phyloP scores from a whole-genome alignment of 2,329 filamentous ascomycete genomes.

The Madurella fahalii region DNA sequence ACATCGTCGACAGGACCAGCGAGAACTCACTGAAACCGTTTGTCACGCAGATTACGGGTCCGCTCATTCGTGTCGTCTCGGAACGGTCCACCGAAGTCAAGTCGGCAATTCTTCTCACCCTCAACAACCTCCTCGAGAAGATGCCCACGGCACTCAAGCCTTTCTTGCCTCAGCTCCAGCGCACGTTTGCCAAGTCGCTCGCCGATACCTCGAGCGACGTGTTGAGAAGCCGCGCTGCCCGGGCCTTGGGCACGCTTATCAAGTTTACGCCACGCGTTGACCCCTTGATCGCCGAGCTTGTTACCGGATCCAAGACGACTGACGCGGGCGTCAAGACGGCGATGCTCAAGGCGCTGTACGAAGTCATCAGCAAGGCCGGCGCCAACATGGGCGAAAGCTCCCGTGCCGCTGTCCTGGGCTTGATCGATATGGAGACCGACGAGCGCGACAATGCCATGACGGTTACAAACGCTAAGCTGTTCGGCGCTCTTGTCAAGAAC shows the following conservation, averaged over 20 bases:
- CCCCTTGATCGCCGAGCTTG: conserved; percentile 84
- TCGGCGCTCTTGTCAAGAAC: conserved; percentile 86
- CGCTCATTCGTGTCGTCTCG: conserved; percentile 94
- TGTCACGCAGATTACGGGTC: conserved; percentile 95
- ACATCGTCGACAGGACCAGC: conserved; percentile 90
- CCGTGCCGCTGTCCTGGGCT: conserved; percentile 73
- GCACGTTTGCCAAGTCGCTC: conserved; percentile 93
- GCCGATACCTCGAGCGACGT: conserved; percentile 90
- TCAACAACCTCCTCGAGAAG: conserved; percentile 95
- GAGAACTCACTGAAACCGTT: conserved; percentile 86
- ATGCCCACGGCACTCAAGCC: conserved; percentile 94
- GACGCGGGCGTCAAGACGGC: conserved; percentile 86
- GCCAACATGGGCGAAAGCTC: conserved; percentile 92
- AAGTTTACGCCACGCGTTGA: conserved; percentile 94
- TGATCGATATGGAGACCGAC: conserved; percentile 83
- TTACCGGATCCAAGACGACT: conserved; percentile 88
- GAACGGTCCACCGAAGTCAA: conserved; percentile 96
- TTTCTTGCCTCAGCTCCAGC: conserved; percentile 92
- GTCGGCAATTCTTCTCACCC: conserved; percentile 84
- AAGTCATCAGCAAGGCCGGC: conserved; percentile 93
- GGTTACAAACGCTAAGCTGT: conserved; percentile 83
- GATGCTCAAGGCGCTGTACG: conserved; percentile 95
- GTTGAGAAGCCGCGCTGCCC: conserved; percentile 81
- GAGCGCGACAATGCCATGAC: conserved; percentile 73
- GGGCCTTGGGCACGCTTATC: conserved; percentile 90